Percentiles rank a stretch among this genome's conserved stretches.
These are phyloP conservation scores for Picochlorum sp. DNA, from an alignment of 139 green algal species.

Conservation along the genomic window DNA sequence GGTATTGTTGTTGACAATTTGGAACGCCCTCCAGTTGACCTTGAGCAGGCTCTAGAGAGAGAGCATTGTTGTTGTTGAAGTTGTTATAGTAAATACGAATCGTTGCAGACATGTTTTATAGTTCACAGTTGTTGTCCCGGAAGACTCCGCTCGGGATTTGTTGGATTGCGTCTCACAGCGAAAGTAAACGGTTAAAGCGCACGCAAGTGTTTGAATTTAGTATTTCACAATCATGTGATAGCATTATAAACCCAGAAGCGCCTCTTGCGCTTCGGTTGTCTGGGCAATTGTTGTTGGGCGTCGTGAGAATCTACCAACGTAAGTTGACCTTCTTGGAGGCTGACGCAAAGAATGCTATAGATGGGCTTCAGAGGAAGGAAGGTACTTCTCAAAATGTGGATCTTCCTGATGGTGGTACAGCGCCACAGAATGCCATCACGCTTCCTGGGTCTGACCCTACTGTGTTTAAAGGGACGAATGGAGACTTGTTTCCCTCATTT, in stretches of 20 bases:
- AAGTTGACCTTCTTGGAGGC: constrained; percentile 70
- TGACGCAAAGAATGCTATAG: constrained; percentile 61
- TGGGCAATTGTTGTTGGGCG: constrained; percentile 90
- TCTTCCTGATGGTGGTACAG: constrained; percentile 42
- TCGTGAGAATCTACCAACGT: constrained; percentile 83
- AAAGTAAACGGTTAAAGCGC: constrained; percentile 69
- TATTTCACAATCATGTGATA: constrained; percentile 46
- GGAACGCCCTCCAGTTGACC: no score
- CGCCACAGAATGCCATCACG: constrained; percentile 50
- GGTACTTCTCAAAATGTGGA: constrained; percentile 40
- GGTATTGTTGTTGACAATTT: no score
- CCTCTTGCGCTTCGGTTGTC: constrained; percentile 88
- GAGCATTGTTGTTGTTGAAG: no score
- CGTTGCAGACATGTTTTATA: constrained; percentile 73
- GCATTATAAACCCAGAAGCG: constrained; percentile 85
- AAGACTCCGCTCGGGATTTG: constrained; percentile 86
- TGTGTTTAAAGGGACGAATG: constrained; percentile 4
- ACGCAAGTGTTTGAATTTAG: constrained; percentile 23
- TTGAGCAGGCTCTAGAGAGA: no score
- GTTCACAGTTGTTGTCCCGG: constrained; percentile 72
- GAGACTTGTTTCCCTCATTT: constrained; percentile 22
- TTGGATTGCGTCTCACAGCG: constrained; percentile 91
- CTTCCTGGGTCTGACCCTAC: constrained; percentile 44
- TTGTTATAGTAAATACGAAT: no score
- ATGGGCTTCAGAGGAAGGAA: constrained; percentile 48